phyloP scores from a whole-genome alignment of 495 filamentous ascomycete species.

The Aspergillus bertholletiae region DNA sequence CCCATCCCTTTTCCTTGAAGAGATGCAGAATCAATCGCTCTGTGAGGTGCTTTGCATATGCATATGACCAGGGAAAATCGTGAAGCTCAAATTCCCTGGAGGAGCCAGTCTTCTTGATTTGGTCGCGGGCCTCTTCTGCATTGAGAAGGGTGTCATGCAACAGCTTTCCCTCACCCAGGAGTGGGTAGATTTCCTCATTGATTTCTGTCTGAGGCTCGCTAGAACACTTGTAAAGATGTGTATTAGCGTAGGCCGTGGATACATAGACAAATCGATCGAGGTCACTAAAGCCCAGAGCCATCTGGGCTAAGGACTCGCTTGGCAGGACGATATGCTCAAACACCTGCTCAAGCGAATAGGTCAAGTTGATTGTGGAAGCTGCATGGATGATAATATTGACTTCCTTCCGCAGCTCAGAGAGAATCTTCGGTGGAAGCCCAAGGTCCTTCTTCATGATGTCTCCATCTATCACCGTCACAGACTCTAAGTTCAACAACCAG shows the following conservation, averaged over 20 bases:
- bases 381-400: slow-evolving; percentile 9
- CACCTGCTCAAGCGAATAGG: background rate
- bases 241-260: slow-evolving; percentile 14
- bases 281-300: background rate
- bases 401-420: background rate
- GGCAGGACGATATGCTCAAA: background rate
- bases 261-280: slow-evolving; percentile 14
- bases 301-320: background rate
- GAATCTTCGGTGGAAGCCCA: background rate
- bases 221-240: background rate
- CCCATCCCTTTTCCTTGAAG: background rate
- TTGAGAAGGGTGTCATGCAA: too few species aligned
- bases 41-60: slow-evolving; percentile 20
- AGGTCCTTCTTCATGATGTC: background rate
- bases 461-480: too few species aligned
- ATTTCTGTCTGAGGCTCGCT: background rate
- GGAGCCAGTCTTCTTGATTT: background rate
- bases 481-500: too few species aligned
- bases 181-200: slow-evolving; percentile 9
- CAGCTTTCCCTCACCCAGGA: background rate
- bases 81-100: slow-evolving; percentile 2
- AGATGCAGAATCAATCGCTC: slow-evolving; percentile 7
- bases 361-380: slow-evolving; percentile 11
- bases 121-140: background rate
- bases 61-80: slow-evolving; percentile 15